phyloP scores from a whole-genome alignment of 345 rosid genomes.

The Murraya paniculata region DNA sequence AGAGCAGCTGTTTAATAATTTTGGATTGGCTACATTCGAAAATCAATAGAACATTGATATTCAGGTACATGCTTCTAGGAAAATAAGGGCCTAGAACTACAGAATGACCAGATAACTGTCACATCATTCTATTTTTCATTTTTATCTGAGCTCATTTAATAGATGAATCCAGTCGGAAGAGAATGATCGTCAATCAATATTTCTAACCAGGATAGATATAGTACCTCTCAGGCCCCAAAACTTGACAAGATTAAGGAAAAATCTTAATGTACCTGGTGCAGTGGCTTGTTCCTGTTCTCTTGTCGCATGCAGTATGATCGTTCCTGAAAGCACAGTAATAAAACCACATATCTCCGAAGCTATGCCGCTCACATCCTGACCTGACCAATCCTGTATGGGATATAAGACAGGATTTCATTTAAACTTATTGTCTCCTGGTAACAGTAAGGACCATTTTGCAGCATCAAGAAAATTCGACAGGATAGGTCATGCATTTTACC shows the following conservation, averaged over 20 bases:
- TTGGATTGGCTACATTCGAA: background rate
- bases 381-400: constrained; percentile 76
- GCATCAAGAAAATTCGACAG: background rate
- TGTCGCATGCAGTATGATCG: constrained; percentile 76
- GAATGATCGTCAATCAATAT: background rate
- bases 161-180: background rate
- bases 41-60: background rate
- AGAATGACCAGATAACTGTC: background rate
- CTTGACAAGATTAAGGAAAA: background rate
- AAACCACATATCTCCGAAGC: constrained; percentile 91
- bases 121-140: background rate
- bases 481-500: constrained; percentile 34
- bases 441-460: background rate
- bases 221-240: background rate
- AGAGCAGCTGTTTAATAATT: background rate
- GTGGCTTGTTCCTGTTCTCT: constrained; percentile 70
- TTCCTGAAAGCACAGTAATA: constrained; percentile 83
- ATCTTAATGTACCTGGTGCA: constrained; percentile 43
- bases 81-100: background rate
- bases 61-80: background rate
- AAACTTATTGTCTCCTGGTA: background rate
- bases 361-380: constrained; percentile 67
- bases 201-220: background rate
- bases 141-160: background rate
- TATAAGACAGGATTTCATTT: constrained; percentile 5